phyloP scores from a whole-genome alignment of 83 land plant species.

The Thuja plicata region DNA sequence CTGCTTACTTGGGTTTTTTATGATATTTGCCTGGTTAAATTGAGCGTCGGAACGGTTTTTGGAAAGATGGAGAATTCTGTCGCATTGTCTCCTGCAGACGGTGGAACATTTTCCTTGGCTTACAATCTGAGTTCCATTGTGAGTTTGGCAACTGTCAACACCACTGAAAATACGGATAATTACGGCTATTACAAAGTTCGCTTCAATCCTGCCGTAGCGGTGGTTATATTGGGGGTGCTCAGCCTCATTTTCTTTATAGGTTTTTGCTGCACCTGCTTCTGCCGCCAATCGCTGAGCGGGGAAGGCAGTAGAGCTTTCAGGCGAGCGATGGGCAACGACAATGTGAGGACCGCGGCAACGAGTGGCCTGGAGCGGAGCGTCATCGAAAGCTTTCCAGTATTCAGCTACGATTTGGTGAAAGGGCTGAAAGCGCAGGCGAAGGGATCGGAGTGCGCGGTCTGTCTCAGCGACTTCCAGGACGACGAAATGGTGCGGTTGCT shows the following conservation, averaged over 20 bases:
- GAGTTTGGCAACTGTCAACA: background rate
- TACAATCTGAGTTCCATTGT: background rate
- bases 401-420: constrained; percentile 27
- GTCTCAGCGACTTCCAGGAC: constrained; percentile 33
- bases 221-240: background rate
- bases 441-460: constrained; percentile 49
- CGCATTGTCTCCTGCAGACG: background rate
- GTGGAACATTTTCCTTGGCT: background rate
- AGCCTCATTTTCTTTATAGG: background rate
- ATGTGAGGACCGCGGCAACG: background rate
- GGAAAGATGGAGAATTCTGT: background rate
- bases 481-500: constrained; percentile 29
- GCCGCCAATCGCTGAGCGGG: background rate
- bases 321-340: background rate
- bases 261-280: background rate
- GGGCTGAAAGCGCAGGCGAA: constrained; percentile 1
- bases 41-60: background rate
- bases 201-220: background rate
- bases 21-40: background rate
- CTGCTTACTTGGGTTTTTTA: background rate
- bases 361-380: constrained; percentile 21
- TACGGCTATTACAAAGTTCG: background rate
- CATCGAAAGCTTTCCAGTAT: constrained; percentile 27
- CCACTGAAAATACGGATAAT: background rate
- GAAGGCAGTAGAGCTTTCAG: background rate